Evolutionary conservation across 192 early-diverging fungal genomes (phyloP), one percentile per base, ranked within the genome.

Genomic region (Backusella tarrabulga): DNA sequence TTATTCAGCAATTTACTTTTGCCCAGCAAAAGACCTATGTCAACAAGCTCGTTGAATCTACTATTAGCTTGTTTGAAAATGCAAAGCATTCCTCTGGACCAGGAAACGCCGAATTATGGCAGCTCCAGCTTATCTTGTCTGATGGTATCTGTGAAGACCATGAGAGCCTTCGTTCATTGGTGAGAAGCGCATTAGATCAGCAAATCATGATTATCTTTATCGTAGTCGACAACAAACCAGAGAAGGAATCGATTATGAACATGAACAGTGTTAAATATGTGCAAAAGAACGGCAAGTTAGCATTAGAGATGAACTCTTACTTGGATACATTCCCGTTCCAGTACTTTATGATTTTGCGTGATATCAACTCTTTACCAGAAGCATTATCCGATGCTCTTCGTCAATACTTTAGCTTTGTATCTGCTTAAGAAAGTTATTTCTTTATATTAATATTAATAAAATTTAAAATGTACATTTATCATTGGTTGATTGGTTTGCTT

Each of bases 71-170:
- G 40, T 89, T 99, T 60, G 91, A 95, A 52, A 86, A 92, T 17
- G 94, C 94, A 1, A 88, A 91, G 60, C 83, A 81, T 70, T 67
- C 67, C 29, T 72, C 84, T n/a, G 80, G 81, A 14, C 76, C 82
- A 4, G 74, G 82, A n/a, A 86, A 82, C 3, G 75, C 84, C 21
- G 96, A 99, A 71, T 83, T 98, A 52, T 99, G 98, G 98, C 98
- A 98, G 72, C 86, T 99, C 68, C 93, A 97, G 83, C 86, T 99
- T 34, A 92, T 99, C 54, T 89, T 99, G 12, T 99, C 98, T 17
- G 98, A 99, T 79, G 98, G 97, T 72, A 92, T 98, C 42, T 97
- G 96, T 79, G 95, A 99, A 79, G 95, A 97, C 81, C 98, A 98
- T 77, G 90, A 94, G 71, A 87, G 88, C 6, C 84, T 99, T 32